Percentiles rank a stretch among this genome's conserved stretches.
Conservation (phyloP, 805 yeast species). For the Groenewaldozyma salmanticensis region DNA sequence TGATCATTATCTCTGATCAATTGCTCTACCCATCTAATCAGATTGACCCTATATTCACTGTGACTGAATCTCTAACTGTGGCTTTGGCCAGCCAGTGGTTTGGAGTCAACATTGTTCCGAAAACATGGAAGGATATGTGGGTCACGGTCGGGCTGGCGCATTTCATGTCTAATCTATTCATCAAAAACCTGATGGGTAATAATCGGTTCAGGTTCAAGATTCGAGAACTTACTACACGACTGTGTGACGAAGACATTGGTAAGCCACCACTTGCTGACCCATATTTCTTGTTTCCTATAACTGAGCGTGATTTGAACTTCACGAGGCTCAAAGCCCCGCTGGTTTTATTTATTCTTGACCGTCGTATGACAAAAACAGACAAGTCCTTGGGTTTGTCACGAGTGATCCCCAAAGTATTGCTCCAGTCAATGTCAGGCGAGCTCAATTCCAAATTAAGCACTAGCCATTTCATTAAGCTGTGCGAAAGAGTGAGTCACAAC, state of each 20-base stretch:
- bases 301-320: slow-evolving; percentile 54
- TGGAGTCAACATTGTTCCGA: slow-evolving; percentile 83
- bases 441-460: slow-evolving; percentile 72
- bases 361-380: slow-evolving; percentile 93
- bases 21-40: slow-evolving; percentile 61
- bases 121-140: slow-evolving; percentile 75
- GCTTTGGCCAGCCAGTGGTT: slow-evolving; percentile 86
- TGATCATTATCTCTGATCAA: slow-evolving; percentile 50
- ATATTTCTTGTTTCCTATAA: slow-evolving; percentile 53
- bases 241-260: slow-evolving; percentile 68
- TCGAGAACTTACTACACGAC: slow-evolving; percentile 50
- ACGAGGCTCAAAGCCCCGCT: slow-evolving; percentile 75
- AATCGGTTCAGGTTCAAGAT: slow-evolving; percentile 73
- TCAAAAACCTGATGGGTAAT: slow-evolving; percentile 63
- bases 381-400: slow-evolving; percentile 86
- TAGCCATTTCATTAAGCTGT: slow-evolving; percentile 79
- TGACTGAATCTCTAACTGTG: slow-evolving; percentile 58
- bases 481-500: slow-evolving; percentile 88
- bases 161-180: slow-evolving; percentile 69
- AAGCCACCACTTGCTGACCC: slow-evolving; percentile 76
- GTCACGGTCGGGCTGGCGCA: slow-evolving; percentile 75
- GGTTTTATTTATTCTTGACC: slow-evolving; percentile 73
- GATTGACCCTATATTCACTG: slow-evolving; percentile 67
- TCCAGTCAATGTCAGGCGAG: slow-evolving; percentile 95
- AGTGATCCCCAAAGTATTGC: slow-evolving; percentile 79